Evolutionary conservation across 2,329 filamentous ascomycete species (phyloP).

Genomic region (Fusarium sp.): DNA sequence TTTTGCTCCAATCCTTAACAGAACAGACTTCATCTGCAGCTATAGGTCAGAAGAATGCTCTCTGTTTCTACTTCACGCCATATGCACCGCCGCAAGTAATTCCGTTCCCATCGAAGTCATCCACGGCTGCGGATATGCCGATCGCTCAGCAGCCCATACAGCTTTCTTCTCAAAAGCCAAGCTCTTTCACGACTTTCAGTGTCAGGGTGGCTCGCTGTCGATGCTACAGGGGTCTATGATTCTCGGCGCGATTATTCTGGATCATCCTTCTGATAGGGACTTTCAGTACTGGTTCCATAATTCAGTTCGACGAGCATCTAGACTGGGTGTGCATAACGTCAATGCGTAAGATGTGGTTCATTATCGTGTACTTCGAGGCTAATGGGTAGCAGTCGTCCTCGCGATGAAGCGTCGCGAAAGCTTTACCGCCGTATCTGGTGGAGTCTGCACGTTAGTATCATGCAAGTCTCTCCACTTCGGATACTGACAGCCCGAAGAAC

Average conservation of each 20-base stretch:
- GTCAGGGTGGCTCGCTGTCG: neutral
- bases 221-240: conserved; percentile 34
- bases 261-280: conserved; percentile 29
- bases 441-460: conserved; percentile 24
- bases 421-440: conserved; percentile 36
- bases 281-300: conserved; percentile 41
- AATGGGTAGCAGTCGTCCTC: neutral
- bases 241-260: conserved; percentile 13
- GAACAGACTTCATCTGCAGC: conserved; percentile 13
- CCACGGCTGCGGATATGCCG: conserved; percentile 18
- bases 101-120: conserved; percentile 16
- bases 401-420: neutral
- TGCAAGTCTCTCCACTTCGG: fast-evolving
- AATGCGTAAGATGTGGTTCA: neutral
- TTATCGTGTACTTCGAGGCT: neutral
- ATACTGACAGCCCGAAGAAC: neutral
- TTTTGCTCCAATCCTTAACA: conserved; percentile 21
- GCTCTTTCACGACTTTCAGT: conserved; percentile 36
- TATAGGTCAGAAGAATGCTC: conserved; percentile 21
- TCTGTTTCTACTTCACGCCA: conserved; percentile 22
- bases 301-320: conserved; percentile 17
- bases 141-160: conserved; percentile 18
- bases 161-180: conserved; percentile 34
- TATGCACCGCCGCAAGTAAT: neutral
- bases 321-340: conserved; percentile 7